Conservation (phyloP, 73 alveolate genomes). For the Tetrahymena thermophila region DNA sequence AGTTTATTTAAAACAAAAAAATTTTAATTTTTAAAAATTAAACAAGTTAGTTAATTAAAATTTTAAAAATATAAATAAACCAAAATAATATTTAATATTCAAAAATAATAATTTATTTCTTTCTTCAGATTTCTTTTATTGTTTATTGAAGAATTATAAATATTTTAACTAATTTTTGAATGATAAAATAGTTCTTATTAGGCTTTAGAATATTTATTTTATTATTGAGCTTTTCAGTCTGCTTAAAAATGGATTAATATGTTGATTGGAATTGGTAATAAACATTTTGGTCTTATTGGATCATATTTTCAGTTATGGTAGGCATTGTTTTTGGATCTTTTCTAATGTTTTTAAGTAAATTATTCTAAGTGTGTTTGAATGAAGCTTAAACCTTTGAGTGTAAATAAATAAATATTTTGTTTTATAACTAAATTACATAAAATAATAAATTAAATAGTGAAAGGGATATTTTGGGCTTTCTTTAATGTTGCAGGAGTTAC, state of each 20-base stretch:
- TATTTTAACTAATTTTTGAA: neutral
- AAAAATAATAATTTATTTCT: no score
- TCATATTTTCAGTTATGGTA: neutral
- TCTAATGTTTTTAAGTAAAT: neutral
- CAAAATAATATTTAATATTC: no score
- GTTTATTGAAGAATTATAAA: neutral
- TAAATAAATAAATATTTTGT: neutral
- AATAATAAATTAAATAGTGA: neutral
- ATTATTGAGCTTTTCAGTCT: neutral
- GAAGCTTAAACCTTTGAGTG: neutral
- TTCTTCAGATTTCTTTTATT: no score
- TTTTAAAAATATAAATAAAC: no score
- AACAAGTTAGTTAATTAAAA: no score
- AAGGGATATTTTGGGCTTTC: neutral
- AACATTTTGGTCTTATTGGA: neutral
- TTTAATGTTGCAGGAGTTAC: neutral
- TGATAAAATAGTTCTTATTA: neutral
- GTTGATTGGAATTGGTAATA: neutral
- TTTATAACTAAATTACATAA: no score
- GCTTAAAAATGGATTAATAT: neutral
- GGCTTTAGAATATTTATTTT: neutral
- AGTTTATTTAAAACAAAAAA: no score
- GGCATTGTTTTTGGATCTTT: neutral
- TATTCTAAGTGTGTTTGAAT: neutral
- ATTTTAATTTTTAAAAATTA: no score